Evolutionary conservation across 129 eudicot genomes (phyloP), one percentile per base, ranked within the genome.

Genomic region (Calendula officinalis): DNA sequence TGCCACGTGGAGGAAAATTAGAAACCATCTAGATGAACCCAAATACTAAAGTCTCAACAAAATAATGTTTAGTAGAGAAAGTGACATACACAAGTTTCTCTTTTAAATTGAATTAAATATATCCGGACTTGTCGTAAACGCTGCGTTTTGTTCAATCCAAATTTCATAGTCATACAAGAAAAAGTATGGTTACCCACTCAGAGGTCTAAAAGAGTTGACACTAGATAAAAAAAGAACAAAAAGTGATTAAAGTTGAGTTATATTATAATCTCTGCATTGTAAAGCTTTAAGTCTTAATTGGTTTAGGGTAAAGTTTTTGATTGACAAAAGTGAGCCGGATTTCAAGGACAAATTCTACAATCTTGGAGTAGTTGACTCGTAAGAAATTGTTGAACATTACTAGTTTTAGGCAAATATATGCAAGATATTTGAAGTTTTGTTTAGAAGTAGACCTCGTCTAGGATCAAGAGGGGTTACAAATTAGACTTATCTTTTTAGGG

Each of bases 1-100:
- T 83, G 85, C 91, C 95, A 90, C 82, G 69, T 86, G 97, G 97
- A 81, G 86, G 80, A 35, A 51, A 60, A 45, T 6, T 56, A 76
- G 69, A 13, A 54, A 52, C 7, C 65, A 49, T 65, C 51, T 41
- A 50, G 36, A 70, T 53, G 44, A 69, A 3, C 17, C 83, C 78
- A 79, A 82, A 62, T 46, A 60, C 75, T 53, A 74, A 39, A 37
- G 62, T 48, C 33, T 40, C 37, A 61, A 42, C 11, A 43, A 52
- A 30, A 82, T 74, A 46, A 68, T 37, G 65, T 56, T 73, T 11
- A 58, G 37, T 33, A 17, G 52, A 46, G 70, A 74, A 53, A 42
- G 66, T 14, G 48, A 61, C 75, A 56, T 2, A n/a, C 27, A 67
- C 4, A 34, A n/a, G 27, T 27, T 36, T 61, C 3, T 50, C 3